Conservation (phyloP, 2,329 filamentous ascomycete genomes). For the Aspergillus piperis region DNA sequence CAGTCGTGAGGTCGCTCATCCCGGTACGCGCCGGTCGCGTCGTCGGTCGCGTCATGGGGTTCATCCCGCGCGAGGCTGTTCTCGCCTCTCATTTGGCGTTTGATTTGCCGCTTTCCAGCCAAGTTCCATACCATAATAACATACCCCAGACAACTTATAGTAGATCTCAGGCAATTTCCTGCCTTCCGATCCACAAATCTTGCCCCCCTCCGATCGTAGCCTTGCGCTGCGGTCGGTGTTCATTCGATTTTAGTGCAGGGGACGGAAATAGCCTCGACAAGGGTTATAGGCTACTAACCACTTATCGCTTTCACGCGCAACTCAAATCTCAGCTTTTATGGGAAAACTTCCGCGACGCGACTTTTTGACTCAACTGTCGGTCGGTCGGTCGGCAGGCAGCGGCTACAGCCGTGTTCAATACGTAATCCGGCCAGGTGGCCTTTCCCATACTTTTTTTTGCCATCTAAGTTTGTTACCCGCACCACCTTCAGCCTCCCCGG, state of each 20-base stretch:
- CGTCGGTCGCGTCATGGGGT: slow-evolving; percentile 10
- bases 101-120: neutral
- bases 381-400: neutral
- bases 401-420: neutral
- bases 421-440: slow-evolving; percentile 9
- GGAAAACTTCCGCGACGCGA: no score
- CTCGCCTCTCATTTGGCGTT: slow-evolving; percentile 8
- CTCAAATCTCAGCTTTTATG: no score
- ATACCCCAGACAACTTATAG: slow-evolving; percentile 1
- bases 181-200: slow-evolving; percentile 2
- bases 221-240: neutral
- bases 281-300: neutral
- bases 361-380: no score
- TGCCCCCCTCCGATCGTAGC: neutral
- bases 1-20: neutral
- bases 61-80: neutral
- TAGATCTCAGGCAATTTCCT: slow-evolving; percentile 4
- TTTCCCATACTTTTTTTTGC: neutral
- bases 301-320: no score
- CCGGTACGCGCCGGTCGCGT: slow-evolving; percentile 1
- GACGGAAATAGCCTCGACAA: neutral
- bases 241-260: neutral
- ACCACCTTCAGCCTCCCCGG: no score
- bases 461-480: no score
- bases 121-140: neutral